Conservation (phyloP, 192 early-diverging fungal species). For the Mortierella antarctica region DNA sequence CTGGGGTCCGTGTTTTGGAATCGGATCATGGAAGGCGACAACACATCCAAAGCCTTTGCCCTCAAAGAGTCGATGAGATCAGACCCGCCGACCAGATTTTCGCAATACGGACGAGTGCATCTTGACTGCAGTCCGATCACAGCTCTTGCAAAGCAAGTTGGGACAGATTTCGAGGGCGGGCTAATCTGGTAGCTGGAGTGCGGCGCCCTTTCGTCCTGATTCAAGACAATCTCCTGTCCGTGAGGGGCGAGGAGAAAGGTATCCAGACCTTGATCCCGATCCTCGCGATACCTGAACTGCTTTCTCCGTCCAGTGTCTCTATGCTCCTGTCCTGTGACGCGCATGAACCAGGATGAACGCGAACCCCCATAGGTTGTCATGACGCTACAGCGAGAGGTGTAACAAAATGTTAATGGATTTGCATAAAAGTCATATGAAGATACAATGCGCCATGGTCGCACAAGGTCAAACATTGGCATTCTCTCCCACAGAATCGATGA, state of each 20-base stretch:
- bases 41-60: conserved; percentile 6
- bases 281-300: conserved; percentile 14
- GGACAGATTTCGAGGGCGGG: conserved; percentile 29
- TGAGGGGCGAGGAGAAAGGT: conserved; percentile 24
- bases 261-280: conserved; percentile 15
- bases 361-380: conserved; percentile 32
- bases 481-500: background rate
- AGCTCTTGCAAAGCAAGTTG: conserved; percentile 46
- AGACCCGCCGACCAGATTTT: conserved; percentile 39
- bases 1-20: conserved; percentile 38
- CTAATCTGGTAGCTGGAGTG: conserved; percentile 18
- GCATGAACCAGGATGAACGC: conserved; percentile 47
- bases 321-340: conserved; percentile 27
- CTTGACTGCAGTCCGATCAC: conserved; percentile 43
- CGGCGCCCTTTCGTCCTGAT: background rate
- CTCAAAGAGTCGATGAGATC: conserved; percentile 28
- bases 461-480: background rate
- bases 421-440: background rate
- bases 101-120: conserved; percentile 42
- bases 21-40: conserved; percentile 29
- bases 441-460: background rate
- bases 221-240: conserved; percentile 41
- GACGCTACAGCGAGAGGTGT: conserved; percentile 9
- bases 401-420: background rate
- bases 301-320: conserved; percentile 6